Evolutionary conservation across 2,329 filamentous ascomycete species (phyloP).

Genomic region (Pseudogymnoascus sp.): DNA sequence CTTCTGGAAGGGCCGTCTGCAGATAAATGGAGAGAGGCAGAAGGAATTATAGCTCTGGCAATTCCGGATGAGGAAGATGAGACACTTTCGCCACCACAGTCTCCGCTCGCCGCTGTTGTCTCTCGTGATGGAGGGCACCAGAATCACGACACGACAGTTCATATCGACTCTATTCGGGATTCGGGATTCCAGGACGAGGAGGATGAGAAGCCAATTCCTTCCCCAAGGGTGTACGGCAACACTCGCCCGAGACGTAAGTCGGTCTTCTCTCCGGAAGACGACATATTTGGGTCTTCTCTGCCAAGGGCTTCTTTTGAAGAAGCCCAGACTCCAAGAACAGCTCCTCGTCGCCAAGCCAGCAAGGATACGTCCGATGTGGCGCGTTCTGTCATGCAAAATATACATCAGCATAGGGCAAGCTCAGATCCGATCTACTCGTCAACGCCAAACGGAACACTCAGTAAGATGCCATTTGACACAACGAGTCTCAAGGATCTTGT

Average conservation of each 20-base stretch:
- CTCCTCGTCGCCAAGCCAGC: slow-evolving; percentile 19
- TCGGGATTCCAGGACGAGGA: slow-evolving; percentile 35
- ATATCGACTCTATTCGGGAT: slow-evolving; percentile 40
- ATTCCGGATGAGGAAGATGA: slow-evolving; percentile 54
- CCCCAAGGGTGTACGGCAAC: slow-evolving; percentile 40
- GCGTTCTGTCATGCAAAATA: slow-evolving; percentile 54
- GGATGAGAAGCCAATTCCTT: slow-evolving; percentile 39
- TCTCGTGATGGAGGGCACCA: background rate
- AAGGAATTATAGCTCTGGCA: slow-evolving; percentile 80
- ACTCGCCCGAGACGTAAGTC: slow-evolving; percentile 45
- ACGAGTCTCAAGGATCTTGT: slow-evolving; percentile 60
- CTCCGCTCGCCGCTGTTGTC: slow-evolving; percentile 18
- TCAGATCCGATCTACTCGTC: slow-evolving; percentile 31
- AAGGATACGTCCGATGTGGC: slow-evolving; percentile 40
- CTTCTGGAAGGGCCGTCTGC: slow-evolving; percentile 52
- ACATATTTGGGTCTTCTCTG: slow-evolving; percentile 45
- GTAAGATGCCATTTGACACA: slow-evolving; percentile 56
- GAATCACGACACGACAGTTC: slow-evolving; percentile 25
- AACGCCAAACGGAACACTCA: slow-evolving; percentile 29
- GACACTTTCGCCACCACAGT: slow-evolving; percentile 24
- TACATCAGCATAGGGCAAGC: slow-evolving; percentile 45
- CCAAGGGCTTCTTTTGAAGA: background rate
- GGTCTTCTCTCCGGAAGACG: slow-evolving; percentile 56
- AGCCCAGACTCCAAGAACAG: background rate
- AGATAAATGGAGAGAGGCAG: slow-evolving; percentile 67